A percentile compares a stretch with the other conserved stretches of the same genome.
phyloP scores from a whole-genome alignment of 2,329 filamentous ascomycete species.

The Xylariaceae sp. region DNA sequence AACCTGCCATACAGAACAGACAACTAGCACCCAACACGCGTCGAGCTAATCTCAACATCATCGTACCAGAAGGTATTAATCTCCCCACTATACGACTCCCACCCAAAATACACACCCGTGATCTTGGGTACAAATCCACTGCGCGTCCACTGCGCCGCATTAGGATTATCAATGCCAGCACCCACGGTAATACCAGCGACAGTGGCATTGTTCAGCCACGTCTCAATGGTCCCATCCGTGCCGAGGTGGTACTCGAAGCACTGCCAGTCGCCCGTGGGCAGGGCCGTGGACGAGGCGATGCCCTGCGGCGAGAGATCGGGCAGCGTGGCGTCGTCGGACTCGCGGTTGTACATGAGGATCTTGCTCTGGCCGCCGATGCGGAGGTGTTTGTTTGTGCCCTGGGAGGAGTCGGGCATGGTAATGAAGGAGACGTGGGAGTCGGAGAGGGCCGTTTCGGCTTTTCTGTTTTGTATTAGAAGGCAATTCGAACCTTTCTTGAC shows the following conservation, averaged over 20 bases:
- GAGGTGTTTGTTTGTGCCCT: constrained; percentile 53
- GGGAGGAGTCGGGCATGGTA: constrained; percentile 56
- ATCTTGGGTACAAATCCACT: constrained; percentile 47
- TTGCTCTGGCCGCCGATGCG: constrained; percentile 56
- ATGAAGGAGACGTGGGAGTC: constrained; percentile 58
- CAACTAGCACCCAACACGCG: constrained; percentile 43
- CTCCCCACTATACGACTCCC: constrained; percentile 58
- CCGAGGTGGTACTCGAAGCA: constrained; percentile 59
- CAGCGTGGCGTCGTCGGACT: constrained; percentile 57
- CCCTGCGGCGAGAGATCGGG: constrained; percentile 56
- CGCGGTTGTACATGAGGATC: constrained; percentile 61
- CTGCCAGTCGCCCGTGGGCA: constrained; percentile 48
- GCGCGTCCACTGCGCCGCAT: constrained; percentile 49
- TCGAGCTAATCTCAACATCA: constrained; percentile 47
- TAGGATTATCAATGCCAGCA: constrained; percentile 43
- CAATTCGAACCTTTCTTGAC: background rate
- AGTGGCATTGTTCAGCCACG: constrained; percentile 51
- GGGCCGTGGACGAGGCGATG: constrained; percentile 47
- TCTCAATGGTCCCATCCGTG: constrained; percentile 53
- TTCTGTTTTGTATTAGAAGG: constrained; percentile 34
- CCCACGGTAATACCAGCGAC: constrained; percentile 48
- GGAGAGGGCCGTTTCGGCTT: constrained; percentile 52
- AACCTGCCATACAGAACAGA: background rate
- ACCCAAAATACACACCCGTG: constrained; percentile 55
- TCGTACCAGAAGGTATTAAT: constrained; percentile 60